These are phyloP conservation scores for Globisporangium viniferum DNA, from an alignment of 352 stramenopile genomes.

Conservation along the genomic window DNA sequence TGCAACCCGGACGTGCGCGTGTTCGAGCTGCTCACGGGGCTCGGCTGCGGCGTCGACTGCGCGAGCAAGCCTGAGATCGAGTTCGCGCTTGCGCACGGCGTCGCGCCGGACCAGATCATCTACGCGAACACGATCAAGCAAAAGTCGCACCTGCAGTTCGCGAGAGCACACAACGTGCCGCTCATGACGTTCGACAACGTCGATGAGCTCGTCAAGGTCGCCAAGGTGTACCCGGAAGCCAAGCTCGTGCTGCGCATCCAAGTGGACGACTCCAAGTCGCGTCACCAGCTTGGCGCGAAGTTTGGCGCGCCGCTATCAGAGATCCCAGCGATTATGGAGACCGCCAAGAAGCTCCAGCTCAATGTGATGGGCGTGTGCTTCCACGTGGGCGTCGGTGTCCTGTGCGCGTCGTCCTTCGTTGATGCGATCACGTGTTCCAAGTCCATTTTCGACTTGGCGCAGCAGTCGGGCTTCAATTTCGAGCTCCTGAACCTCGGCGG, in stretches of 20 bases:
- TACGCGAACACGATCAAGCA: conserved; percentile 91
- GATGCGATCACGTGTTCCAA: conserved; percentile 71
- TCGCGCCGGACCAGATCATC: conserved; percentile 64
- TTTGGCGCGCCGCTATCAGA: conserved; percentile 69
- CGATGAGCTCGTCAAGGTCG: conserved; percentile 75
- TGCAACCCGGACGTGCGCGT: conserved; percentile 80
- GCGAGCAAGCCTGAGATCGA: conserved; percentile 78
- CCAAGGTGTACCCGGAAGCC: conserved; percentile 37
- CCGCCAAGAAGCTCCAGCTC: conserved; percentile 54
- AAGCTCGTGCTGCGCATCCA: conserved; percentile 72
- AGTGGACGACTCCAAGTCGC: conserved; percentile 82
- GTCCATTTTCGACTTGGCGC: conserved; percentile 62
- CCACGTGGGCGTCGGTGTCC: conserved; percentile 85
- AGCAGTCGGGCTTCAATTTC: conserved; percentile 55
- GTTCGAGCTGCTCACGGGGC: conserved; percentile 39
- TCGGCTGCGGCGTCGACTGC: conserved; percentile 83
- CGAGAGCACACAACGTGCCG: conserved; percentile 46
- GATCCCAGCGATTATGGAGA: conserved; percentile 54
- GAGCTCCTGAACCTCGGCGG: conserved; percentile 86
- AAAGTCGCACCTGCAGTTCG: conserved; percentile 63
- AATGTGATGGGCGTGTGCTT: conserved; percentile 84
- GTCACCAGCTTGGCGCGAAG: conserved; percentile 80
- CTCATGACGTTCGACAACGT: conserved; percentile 87
- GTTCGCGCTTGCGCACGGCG: conserved; percentile 56
- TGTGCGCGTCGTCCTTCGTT: conserved; percentile 65